These are phyloP conservation scores for Puya raimondii DNA, from an alignment of 176 grass and related monocot genomes.

Conservation along the genomic window DNA sequence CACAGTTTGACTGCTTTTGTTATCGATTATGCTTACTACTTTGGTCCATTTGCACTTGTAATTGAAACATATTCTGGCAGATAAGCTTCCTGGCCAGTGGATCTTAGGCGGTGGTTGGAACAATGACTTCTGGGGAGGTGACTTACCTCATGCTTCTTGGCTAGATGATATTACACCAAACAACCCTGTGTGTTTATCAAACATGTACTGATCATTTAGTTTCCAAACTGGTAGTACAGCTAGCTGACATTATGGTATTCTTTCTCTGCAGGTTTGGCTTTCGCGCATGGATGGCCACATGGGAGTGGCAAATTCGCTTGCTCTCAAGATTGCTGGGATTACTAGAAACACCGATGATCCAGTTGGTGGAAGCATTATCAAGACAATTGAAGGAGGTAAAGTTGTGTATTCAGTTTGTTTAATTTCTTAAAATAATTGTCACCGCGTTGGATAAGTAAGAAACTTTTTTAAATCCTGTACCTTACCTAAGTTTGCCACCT, in stretches of 20 bases:
- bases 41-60: neutral
- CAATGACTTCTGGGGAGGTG: slow-evolving; percentile 65
- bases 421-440: slow-evolving; percentile 2
- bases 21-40: neutral
- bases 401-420: neutral
- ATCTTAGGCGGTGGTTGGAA: slow-evolving; percentile 81
- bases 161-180: slow-evolving; percentile 65
- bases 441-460: neutral
- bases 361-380: slow-evolving; percentile 65
- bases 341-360: slow-evolving; percentile 41
- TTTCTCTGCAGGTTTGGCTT: slow-evolving; percentile 61
- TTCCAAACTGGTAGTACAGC: neutral
- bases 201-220: neutral
- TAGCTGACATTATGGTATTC: neutral
- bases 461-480: too few species aligned
- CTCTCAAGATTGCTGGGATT: slow-evolving; percentile 68
- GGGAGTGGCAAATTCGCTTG: slow-evolving; percentile 78
- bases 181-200: slow-evolving; percentile 57
- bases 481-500: too few species aligned
- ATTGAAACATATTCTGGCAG: slow-evolving; percentile 27
- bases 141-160: slow-evolving; percentile 61
- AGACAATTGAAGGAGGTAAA: slow-evolving; percentile 62
- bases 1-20: too few species aligned
- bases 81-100: slow-evolving; percentile 56
- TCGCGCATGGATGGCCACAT: slow-evolving; percentile 83